These are phyloP conservation scores for Gigaspora rosea DNA, from an alignment of 192 early-diverging fungal genomes.

Conservation along the genomic window DNA sequence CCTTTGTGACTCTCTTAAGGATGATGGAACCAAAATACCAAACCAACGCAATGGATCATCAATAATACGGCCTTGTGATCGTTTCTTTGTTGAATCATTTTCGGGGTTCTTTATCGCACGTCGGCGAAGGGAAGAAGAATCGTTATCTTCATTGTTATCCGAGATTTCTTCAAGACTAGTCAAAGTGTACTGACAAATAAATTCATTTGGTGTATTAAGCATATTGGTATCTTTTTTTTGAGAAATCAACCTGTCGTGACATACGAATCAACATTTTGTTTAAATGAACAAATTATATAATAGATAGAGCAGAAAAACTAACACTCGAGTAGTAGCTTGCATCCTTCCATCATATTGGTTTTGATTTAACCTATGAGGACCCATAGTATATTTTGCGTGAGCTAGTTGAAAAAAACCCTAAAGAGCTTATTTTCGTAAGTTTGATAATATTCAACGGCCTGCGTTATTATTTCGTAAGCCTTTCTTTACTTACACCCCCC, in stretches of 20 bases:
- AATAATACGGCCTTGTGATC: not conserved
- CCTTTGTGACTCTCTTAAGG: constrained; percentile 40
- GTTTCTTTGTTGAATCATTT: constrained; percentile 4
- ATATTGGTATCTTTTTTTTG: not conserved
- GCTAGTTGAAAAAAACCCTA: constrained; percentile 45
- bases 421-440: not conserved
- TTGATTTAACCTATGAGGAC: constrained; percentile 36
- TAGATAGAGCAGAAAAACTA: constrained; percentile 5
- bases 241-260: not conserved
- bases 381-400: constrained; percentile 54
- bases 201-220: not conserved
- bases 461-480: not conserved
- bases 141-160: not conserved
- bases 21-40: constrained; percentile 47
- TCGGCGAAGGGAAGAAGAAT: constrained; percentile 2
- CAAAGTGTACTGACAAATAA: constrained; percentile 1
- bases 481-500: constrained; percentile 28
- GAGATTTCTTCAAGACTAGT: not conserved
- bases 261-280: not conserved
- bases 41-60: constrained; percentile 49
- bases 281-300: not conserved
- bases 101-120: constrained; percentile 6
- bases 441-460: not conserved
- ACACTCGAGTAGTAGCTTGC: constrained; percentile 44
- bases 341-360: constrained; percentile 48